Evolutionary conservation across 2,329 filamentous ascomycete species (phyloP), one percentile per base, ranked within the genome.

Genomic region (Beauveria sp.): DNA sequence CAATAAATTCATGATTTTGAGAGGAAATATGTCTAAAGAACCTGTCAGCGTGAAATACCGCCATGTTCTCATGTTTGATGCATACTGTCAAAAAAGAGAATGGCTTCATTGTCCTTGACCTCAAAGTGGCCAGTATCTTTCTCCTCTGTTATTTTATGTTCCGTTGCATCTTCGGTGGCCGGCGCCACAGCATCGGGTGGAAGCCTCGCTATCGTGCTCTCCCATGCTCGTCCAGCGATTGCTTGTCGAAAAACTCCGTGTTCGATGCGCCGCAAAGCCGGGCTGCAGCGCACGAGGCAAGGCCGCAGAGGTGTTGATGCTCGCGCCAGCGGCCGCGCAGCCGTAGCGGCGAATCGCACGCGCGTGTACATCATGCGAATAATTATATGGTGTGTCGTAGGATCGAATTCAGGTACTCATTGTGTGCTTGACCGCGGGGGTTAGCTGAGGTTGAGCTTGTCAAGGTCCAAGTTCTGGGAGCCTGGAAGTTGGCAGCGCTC

Each of bases 31-130:
- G 74, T 94, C 90, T 92, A 24, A 16, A 5, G 40, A 3, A 3
- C 16, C 4, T 22, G 63, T 30, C 2, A 18, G 24, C 16, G 18
- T n/a, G 9, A 34, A n/a, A 67, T 24, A 66, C 61, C 9, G 9
- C 22, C n/a, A 4, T 9, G 24, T 16, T 30, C 14, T 40, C 4
- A 16, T 12, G 8, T n/a, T 3, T 16, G 57, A 12, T 41, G 69
- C 85, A 71, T 75, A 92, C 90, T 96, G 71, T 96, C 92, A 69
- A 97, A 87, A 76, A 96, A 99, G 7, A 97, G 74, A 51, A 97
- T 86, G 0, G 88, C 87, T 76, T 97, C 91, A 67, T 92, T 89
- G 1, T 87, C 76, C 3, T 79, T 81, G 12, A 89, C 82, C n/a
- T 82, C 78, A 66, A 97, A 96, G 68, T 97, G 92, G 0, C 94